Conservation (phyloP, 257 asterid genomes). For the Nicotiana noctiflora region DNA sequence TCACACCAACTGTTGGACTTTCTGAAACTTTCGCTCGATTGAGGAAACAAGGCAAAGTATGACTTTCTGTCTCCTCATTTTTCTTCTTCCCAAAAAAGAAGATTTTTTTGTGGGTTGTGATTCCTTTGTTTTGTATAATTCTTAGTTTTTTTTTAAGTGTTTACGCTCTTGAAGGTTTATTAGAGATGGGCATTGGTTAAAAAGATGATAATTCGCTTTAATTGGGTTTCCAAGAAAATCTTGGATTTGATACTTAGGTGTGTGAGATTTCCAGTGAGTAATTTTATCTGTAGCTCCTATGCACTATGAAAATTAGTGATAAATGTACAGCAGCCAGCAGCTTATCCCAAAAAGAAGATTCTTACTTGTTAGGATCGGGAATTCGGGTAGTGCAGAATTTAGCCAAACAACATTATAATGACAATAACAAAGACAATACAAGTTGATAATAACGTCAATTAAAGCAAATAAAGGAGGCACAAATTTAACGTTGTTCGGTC, state of each 20-base stretch:
- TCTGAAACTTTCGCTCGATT: slow-evolving; percentile 61
- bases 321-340: not conserved
- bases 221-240: too few species aligned
- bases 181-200: too few species aligned
- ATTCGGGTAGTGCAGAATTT: too few species aligned
- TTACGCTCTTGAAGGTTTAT: too few species aligned
- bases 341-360: not conserved
- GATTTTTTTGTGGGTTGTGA: not conserved
- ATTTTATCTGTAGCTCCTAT: not conserved
- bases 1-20: slow-evolving; percentile 40
- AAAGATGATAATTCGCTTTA: too few species aligned
- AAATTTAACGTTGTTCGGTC: too few species aligned
- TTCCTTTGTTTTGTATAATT: not conserved
- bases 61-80: not conserved
- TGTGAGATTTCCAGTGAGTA: not conserved
- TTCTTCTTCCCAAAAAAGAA: not conserved
- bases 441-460: too few species aligned
- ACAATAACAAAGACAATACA: too few species aligned
- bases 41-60: slow-evolving; percentile 60
- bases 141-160: not conserved
- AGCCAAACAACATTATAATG: too few species aligned
- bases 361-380: too few species aligned
- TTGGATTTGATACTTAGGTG: not conserved
- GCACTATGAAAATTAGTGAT: not conserved
- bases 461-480: too few species aligned